Base-by-base conservation (phyloP, 164 flowering plant species). In the Sextonia rubra region DNA sequence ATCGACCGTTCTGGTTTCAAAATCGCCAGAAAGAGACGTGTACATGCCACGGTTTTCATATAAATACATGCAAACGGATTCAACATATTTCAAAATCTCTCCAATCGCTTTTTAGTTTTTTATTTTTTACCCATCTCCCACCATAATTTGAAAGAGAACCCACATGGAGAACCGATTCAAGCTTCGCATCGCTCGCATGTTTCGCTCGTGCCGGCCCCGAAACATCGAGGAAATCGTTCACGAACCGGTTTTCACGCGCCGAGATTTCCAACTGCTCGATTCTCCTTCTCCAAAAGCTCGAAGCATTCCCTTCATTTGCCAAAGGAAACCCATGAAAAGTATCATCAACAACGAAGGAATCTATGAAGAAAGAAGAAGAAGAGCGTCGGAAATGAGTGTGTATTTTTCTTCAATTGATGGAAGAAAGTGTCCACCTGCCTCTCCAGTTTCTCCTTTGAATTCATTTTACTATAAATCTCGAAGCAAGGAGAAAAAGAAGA, bases 91-190 rank as follows among this genome's bases (percentile, higher is more conserved):
- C 60, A 44, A 62, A 62, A 18, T 47, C 60, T 47, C 47, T 25
- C 26, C 37, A 12, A 2, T 47, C 56, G 12, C 47, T 69, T 60
- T 63, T 14, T 47, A 26, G 74, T 64, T 73, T 49, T 52, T 26
- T 73, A 44, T 52, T 26, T 61, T 44, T 44, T 47, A 15, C 12
- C 17, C 58, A 52, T 15, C n/a, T 52, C 58, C n/a, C n/a, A 52
- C n/a, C 58, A 15, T n/a, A n/a, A n/a, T 52, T 52, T 52, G 58
- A 52, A 52, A 52, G 58, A 52, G n/a, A 52, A 47, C 62, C 47
- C 24, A 65, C 29, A 91, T 91, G 96, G 93, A 88, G 74, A 86
- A 79, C 27, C 71, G 78, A 49, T 72, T 88, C 63, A 91, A 88
- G 77, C 74, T 77, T 12, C 73, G 86, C 74, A 69, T 89, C 74